Evolutionary conservation across 2,329 filamentous ascomycete genomes (phyloP), one percentile per base, ranked within the genome.

Genomic region (Dothideomycetidae sp.): DNA sequence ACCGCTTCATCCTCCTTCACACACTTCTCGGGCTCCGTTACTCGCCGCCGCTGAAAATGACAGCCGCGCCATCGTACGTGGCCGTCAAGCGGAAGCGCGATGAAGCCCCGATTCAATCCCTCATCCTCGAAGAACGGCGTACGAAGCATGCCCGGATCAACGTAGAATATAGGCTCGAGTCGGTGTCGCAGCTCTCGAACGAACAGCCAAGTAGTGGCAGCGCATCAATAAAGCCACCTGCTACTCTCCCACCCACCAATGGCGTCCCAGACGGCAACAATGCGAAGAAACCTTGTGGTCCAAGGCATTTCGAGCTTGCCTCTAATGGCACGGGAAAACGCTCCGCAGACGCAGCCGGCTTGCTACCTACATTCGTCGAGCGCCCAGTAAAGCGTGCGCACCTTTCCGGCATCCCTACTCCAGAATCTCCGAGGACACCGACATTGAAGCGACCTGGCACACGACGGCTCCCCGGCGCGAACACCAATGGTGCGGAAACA

Each of bases 71-170:
- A 29, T 64, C 68, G 37, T 59, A 64, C 29, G 66, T 69, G 35
- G 63, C 61, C 15, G 63, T 74, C 50, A 74, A 73, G 55, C 62
- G 70, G 39, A 67, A 70, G 45, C 64, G 69, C 39, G 63, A 65
- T 39, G 69, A 73, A 37, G 66, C 68, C 33, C 67, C 70, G 11
- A 42, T 40, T 15, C 36, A 40, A 36, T 40, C 39, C 33, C 26
- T 40, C 21, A 40, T 47, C 44, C 46, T 48, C 31, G 42, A 44
- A 30, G 42, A 44, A 17, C 42, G 39, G 11, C 34, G 39, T 9
- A 30, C 33, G 21, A 44, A 44, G 33, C 40, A 39, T 21, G 33
- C 40, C 26, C 42, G 41, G 28, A 30, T 38, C 11, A 38, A 38
- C 28, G 36, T 38, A 14, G 36, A 38, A 21, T 38, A 38, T 19